Base-by-base conservation (phyloP, 2,329 filamentous ascomycete species). In the Madurella fahalii region DNA sequence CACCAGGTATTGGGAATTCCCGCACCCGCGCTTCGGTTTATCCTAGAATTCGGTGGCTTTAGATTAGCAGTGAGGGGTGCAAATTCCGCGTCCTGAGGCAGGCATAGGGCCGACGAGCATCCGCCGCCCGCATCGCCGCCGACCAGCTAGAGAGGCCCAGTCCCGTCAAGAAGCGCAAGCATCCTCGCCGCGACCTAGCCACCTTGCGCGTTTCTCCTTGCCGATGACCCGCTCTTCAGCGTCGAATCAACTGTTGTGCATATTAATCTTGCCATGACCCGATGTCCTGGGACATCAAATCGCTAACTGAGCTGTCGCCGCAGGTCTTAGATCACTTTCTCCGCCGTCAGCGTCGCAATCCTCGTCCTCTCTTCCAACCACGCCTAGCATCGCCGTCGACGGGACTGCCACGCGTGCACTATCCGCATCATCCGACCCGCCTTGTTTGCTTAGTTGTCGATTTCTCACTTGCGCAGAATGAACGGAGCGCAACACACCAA, bases 401-500 rank as follows among this genome's bases (percentile, higher is more conserved):
- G 40, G 40, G 15, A 42, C 57, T 49, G 39, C 45, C 40, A 47
- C 57, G 45, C 52, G 54, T 52, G 45, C 54, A 50, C 53, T 32
- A 50, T 31, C 48, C 44, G 37, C 39, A 9, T 39, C 32, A 44
- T 30, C 45, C 34, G 44, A 50, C 32, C 51, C 25, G 47, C 50
- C 53, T 48, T 50, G 41, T 50, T 40, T 43, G 20, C 53, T 41
- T 50, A 31, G n/a, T 46, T 48, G 49, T 58, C 55, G 49, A 56
- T 37, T 52, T 41, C 20, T 25, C 40, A 25, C 41, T 45, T 40
- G 30, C 39, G 40, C 57, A 62, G 45, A 41, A 66, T 66, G 64
- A 66, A 66, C 64, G 64, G 64, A 43, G 55, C 59, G 53, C 61
- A 63, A 61, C 52, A 59, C 49, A 44, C 57, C 12, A 60, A 58